These are phyloP conservation scores for Backusella westeae DNA, from an alignment of 192 early-diverging fungal species.

Conservation along the genomic window DNA sequence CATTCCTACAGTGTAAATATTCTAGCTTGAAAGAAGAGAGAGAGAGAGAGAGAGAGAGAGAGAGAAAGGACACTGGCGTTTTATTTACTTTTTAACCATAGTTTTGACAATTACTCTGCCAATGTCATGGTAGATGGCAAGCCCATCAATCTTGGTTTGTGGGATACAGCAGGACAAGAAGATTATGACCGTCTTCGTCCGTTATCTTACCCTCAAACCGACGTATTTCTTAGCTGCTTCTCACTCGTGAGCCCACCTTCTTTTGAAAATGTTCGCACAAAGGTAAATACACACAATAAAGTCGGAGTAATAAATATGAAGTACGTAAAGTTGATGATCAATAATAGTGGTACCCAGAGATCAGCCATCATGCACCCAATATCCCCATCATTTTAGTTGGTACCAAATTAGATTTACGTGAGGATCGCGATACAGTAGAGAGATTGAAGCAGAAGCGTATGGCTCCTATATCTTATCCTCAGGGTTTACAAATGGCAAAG, in stretches of 20 bases:
- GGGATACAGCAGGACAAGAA: slow-evolving; percentile 94
- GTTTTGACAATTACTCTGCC: slow-evolving; percentile 93
- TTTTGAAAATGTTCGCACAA: slow-evolving; percentile 28
- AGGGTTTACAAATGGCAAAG: slow-evolving; percentile 75
- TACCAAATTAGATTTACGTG: slow-evolving; percentile 90
- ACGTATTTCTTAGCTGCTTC: slow-evolving; percentile 26
- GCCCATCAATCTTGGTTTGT: slow-evolving; percentile 88
- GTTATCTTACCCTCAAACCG: slow-evolving; percentile 88
- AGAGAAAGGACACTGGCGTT: neutral
- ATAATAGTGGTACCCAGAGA: slow-evolving; percentile 81
- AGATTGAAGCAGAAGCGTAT: slow-evolving; percentile 72
- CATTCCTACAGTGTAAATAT: slow-evolving; percentile 94
- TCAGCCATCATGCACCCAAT: slow-evolving; percentile 83
- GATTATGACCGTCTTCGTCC: slow-evolving; percentile 92
- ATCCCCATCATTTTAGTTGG: slow-evolving; percentile 84
- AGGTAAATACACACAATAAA: slow-evolving; percentile 15
- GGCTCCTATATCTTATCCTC: slow-evolving; percentile 75
- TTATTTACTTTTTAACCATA: slow-evolving; percentile 20
- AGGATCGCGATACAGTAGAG: slow-evolving; percentile 76
- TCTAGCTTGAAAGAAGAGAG: neutral
- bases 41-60: too few relatives aligned
- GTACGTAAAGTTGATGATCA: neutral
- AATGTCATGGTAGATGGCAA: slow-evolving; percentile 96
- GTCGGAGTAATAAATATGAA: neutral
- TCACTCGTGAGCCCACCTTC: slow-evolving; percentile 30